Base-by-base conservation (phyloP, 2,329 filamentous ascomycete species). In the Calonectria pseudoreteaudii region DNA sequence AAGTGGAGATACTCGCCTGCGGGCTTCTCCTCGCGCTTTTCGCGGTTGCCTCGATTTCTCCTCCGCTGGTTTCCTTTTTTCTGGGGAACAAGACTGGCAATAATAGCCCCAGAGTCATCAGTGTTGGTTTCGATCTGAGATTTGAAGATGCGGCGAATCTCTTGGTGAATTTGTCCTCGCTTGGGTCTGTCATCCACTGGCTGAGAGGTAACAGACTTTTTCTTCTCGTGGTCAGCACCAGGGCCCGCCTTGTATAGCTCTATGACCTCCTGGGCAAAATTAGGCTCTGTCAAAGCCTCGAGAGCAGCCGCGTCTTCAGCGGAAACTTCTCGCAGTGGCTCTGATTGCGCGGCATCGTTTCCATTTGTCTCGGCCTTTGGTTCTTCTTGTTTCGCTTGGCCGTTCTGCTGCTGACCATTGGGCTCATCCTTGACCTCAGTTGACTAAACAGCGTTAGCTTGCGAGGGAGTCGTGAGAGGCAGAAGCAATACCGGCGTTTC, bases 1-100 rank as follows among this genome's bases (percentile, higher is more conserved):
- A 98, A 98, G 83, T 98, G 95, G 18, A 98, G 87, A 83, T 95
- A 97, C 64, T 95, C 93, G 23, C 94, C 95, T 89, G 83, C 74
- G 72, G 83, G 83, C 74, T 84, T 83, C 72, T 84, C 82, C 4
- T 82, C 80, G 14, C 73, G 76, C 20, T 71, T 75, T n/a, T 76
- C 76, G 18, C 78, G 78, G 26, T 76, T 76, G 13, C 80, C 79
- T 52, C 81, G 72, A 66, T 72, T 78, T 72, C 81, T 83, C 75
- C 82, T 83, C 68, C 79, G 76, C 18, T 23, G 26, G 62, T 75
- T 79, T 23, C 68, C 78, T 58, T 81, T 83, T 20, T 80, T 84
- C 80, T 36, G 89, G 85, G 89, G 88, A 75, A 94, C 88, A 69
- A 94, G 90, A 9, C 88, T 88, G 31, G 94, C 94, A 60, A 94